Base-by-base conservation (phyloP, 495 filamentous ascomycete genomes). In the Recurvomyces mirabilis region DNA sequence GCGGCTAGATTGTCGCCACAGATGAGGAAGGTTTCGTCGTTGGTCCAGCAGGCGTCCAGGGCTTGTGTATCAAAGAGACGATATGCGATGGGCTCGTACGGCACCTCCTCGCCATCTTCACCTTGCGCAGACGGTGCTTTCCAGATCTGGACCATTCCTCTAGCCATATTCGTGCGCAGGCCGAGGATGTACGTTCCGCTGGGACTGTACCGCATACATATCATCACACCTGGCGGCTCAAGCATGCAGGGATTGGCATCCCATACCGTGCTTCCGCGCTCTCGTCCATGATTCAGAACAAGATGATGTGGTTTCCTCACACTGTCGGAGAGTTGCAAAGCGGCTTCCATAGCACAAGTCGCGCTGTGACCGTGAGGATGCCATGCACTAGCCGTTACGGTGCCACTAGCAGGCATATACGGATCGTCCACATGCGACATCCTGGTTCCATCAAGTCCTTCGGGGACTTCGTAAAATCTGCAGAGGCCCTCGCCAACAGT, bases 41-140 rank as follows among this genome's bases (percentile, higher is more conserved):
- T 42, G n/a, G 22, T 32, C 45, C 45, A 47, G 32, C 45, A 47
- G 48, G 45, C 60, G 34, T 64, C 60, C 12, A 56, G 37, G 6
- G 59, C 44, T 6, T 41, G 37, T 6, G 24, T 38, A 2, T 58
- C 47, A 5, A 36, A 47, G 2, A 43, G 40, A 36, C 38, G 48
- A 26, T 43, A 46, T 5, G 53, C 53, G 10, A 52, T 35, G 6
- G 47, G 38, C 29, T 59, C 36, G n/a, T 51, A 42, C 45, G 52
- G 53, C 20, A 51, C 54, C 20, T 46, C 47, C 23, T 20, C 15
- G 5, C 24, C 20, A 9, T 53, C 47, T 18, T 36, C 49, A 7
- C 35, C 39, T 18, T 49, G 34, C 7, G 28, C 12, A 3, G 14
- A 2, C 20, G 29, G 48, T 4, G 37, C 38, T 13, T 34, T 22